phyloP scores from a whole-genome alignment of 495 filamentous ascomycete genomes.

The Thermochaetoides thermophila region DNA sequence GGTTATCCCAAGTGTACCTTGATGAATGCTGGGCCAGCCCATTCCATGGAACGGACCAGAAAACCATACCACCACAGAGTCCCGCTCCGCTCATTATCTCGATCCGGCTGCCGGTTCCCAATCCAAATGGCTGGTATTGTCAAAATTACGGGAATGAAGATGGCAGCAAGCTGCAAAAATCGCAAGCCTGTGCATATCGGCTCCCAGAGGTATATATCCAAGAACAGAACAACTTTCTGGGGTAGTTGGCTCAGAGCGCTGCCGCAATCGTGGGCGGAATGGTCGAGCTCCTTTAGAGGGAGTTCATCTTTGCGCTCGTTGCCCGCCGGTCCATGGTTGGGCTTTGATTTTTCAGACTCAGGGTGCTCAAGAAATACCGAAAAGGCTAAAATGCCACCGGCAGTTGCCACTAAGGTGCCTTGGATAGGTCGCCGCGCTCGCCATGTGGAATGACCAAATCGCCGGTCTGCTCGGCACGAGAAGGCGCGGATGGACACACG shows the following conservation, averaged over 20 bases:
- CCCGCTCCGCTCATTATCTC: slow-evolving; percentile 55
- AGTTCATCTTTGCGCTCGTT: slow-evolving; percentile 70
- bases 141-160: slow-evolving; percentile 81
- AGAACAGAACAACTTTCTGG: slow-evolving; percentile 41
- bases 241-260: slow-evolving; percentile 38
- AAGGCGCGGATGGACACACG: slow-evolving; percentile 1
- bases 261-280: slow-evolving; percentile 45
- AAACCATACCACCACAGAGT: slow-evolving; percentile 94
- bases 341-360: slow-evolving; percentile 43
- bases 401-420: slow-evolving; percentile 14
- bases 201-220: slow-evolving; percentile 66
- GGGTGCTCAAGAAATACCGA: slow-evolving; percentile 57
- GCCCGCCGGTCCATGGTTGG: slow-evolving; percentile 44
- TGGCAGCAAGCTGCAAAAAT: slow-evolving; percentile 69
- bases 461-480: not conserved
- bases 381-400: slow-evolving; percentile 34
- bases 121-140: slow-evolving; percentile 71
- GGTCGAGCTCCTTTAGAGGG: slow-evolving; percentile 61
- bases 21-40: slow-evolving; percentile 91
- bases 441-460: not conserved
- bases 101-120: slow-evolving; percentile 42
- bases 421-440: too few species aligned
- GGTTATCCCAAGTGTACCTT: slow-evolving; percentile 44
- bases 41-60: slow-evolving; percentile 79
- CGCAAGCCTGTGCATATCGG: slow-evolving; percentile 76